These are phyloP conservation scores for Hortaea sp. DNA, from an alignment of 2,329 filamentous ascomycete species.

Conservation along the genomic window DNA sequence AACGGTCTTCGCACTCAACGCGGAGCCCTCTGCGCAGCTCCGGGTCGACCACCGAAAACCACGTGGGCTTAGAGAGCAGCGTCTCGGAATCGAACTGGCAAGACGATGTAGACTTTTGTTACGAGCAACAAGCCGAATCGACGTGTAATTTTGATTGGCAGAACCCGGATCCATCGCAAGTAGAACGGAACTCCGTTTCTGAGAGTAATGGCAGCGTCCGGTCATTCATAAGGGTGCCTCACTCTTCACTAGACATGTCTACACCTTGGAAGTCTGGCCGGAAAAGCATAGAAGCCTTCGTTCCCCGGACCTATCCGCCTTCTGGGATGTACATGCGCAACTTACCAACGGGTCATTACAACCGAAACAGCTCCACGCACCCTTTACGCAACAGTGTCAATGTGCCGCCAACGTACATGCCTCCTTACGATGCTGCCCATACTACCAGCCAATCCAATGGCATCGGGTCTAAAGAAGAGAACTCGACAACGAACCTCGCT, in stretches of 20 bases:
- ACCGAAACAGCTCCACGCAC: too few species aligned
- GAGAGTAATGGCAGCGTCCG: slow-evolving; percentile 11
- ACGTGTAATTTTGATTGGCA: slow-evolving; percentile 50
- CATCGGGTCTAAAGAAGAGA: too few species aligned
- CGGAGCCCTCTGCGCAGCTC: slow-evolving; percentile 3
- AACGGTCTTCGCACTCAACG: slow-evolving; percentile 4
- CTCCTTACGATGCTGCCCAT: too few species aligned
- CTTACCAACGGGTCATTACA: too few species aligned
- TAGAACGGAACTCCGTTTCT: background rate
- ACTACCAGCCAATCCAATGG: too few species aligned
- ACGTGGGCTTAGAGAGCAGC: slow-evolving; percentile 6
- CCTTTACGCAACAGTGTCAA: too few species aligned
- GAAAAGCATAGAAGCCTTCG: background rate
- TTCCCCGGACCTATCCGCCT: background rate
- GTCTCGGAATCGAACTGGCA: slow-evolving; percentile 43
- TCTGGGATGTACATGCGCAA: too few species aligned
- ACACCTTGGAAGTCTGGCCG: too few species aligned
- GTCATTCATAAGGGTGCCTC: slow-evolving; percentile 11
- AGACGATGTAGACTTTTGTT: slow-evolving; percentile 53
- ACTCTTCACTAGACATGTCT: slow-evolving; percentile 2
- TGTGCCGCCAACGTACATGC: too few species aligned
- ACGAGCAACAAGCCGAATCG: slow-evolving; percentile 51
- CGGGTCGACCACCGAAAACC: slow-evolving; percentile 4
- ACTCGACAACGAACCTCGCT: too few species aligned
- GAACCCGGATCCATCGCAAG: background rate